These are phyloP conservation scores for Malania oleifera DNA, from an alignment of 164 flowering plant species.

Conservation along the genomic window DNA sequence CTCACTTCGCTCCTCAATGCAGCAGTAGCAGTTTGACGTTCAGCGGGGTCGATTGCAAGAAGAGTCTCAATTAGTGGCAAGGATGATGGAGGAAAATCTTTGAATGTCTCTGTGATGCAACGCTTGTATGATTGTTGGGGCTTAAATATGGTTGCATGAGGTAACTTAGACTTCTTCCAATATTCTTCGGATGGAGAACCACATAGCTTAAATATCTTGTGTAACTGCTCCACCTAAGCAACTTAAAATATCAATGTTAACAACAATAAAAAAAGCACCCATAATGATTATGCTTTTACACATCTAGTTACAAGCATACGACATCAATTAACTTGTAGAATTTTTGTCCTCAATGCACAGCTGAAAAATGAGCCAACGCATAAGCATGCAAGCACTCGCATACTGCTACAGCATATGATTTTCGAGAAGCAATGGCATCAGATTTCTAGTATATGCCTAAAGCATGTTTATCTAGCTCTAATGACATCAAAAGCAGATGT, in stretches of 20 bases:
- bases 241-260: constrained; percentile 11
- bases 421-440: no score
- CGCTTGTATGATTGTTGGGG: constrained; percentile 83
- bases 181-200: constrained; percentile 86
- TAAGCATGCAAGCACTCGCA: no score
- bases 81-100: constrained; percentile 71
- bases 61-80: constrained; percentile 71
- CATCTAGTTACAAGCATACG: no score
- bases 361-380: no score
- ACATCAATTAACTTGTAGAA: no score
- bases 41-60: constrained; percentile 80
- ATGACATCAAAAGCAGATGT: no score
- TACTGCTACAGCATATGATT: no score
- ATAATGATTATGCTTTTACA: no score
- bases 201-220: constrained; percentile 81
- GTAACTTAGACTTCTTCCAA: constrained; percentile 78
- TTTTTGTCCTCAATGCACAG: no score
- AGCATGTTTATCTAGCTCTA: no score
- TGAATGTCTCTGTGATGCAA: constrained; percentile 65
- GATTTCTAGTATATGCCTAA: no score
- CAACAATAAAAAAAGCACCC: background rate
- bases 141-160: constrained; percentile 81
- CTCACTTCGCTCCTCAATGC: constrained; percentile 69
- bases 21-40: constrained; percentile 65
- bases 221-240: constrained; percentile 76